Evolutionary conservation across 2,329 filamentous ascomycete species (phyloP), one percentile per base, ranked within the genome.

Genomic region (Cercospora zeae-maydis): DNA sequence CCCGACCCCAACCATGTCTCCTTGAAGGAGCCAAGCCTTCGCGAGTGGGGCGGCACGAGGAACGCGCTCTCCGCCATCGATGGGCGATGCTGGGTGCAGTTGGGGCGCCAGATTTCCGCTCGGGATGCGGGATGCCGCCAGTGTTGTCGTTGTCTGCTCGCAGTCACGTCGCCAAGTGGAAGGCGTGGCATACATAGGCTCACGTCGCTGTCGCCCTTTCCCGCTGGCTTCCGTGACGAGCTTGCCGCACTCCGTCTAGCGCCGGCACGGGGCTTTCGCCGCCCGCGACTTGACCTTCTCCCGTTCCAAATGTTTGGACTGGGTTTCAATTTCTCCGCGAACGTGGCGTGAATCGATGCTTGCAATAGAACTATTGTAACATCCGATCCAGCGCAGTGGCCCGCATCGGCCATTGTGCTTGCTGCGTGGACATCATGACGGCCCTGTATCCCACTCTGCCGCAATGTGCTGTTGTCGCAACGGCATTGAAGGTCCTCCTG

Each of bases 401-500:
- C 52, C 33, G 24, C 11, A 27, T 19, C 14, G 58, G 37, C 57
- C 61, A 60, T 57, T 61, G 53, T 61, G 53, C 54, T 49, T 24
- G 19, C 4, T 30, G 4, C 42, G 13, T 16, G 36, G 4, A 36
- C 31, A n/a, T 16, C 39, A 96, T 96, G 92, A 83, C 87, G 74
- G 90, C 93, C 67, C 78, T 87, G 59, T 92, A 93, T 76, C 95
- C 95, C 61, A 91, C 93, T n/a, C 83, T 98, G 77, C 81, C 86
- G 76, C 93, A 97, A 81, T 93, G 89, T 82, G 91, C 92, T 69
- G 79, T 96, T 69, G 88, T 96, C 68, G 89, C 93, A 61, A 89
- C 90, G 24, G 92, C 92, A 34, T 86, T 98, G 77, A 98, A 98
- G 80, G 82, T 97, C 66, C 86, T 98, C 63, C 83, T 98, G 61